These are phyloP conservation scores for Nitzschia inconspicua DNA, from an alignment of 108 stramenopile species.

Conservation along the genomic window DNA sequence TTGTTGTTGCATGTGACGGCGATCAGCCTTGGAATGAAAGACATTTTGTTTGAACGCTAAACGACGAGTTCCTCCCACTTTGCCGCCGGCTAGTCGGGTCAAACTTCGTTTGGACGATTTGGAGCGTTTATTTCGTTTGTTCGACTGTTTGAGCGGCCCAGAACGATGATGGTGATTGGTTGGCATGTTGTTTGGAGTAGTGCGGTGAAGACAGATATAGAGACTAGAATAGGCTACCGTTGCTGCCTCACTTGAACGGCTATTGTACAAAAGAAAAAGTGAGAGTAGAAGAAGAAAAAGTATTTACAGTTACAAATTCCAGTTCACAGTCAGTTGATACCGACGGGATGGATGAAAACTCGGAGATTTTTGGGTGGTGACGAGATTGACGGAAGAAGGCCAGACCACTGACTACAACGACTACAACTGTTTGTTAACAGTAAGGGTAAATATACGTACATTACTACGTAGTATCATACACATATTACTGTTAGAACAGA, in stretches of 20 bases:
- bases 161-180: constrained; percentile 55
- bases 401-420: no score
- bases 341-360: no score
- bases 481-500: no score
- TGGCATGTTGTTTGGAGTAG: constrained; percentile 43
- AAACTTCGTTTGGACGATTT: constrained; percentile 68
- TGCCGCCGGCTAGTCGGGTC: constrained; percentile 58
- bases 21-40: constrained; percentile 64
- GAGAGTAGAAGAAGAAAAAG: no score
- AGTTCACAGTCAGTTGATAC: no score
- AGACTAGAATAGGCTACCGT: background rate
- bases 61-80: constrained; percentile 45
- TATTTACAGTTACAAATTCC: no score
- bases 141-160: constrained; percentile 58
- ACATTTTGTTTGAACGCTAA: constrained; percentile 14
- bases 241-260: background rate
- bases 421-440: no score
- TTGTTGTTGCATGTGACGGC: constrained; percentile 61
- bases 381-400: no score
- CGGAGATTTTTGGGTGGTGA: no score
- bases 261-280: background rate
- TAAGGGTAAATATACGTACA: no score
- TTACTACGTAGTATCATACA: no score
- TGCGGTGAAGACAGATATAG: background rate
- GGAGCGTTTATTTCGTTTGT: constrained; percentile 81